Base-by-base conservation (phyloP, 1,284 basidiomycete genomes). In the Marasmius fiardii region DNA sequence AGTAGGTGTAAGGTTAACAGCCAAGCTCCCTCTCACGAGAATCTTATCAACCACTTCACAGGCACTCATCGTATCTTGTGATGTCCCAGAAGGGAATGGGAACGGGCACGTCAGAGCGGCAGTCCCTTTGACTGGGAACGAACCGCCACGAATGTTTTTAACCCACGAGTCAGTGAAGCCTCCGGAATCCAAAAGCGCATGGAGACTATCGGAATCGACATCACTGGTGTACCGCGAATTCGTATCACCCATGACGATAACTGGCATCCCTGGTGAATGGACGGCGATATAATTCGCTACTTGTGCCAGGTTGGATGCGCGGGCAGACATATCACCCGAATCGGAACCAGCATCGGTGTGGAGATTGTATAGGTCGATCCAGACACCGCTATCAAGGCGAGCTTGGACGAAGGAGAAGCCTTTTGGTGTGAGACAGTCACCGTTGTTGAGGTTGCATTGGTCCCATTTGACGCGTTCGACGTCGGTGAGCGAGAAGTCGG, bases 1-100 rank as follows among this genome's bases (percentile, higher is more conserved):
- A 0, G 62, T 64, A 12, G 65, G 58, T 1, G 57, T 55, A 34
- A 73, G 61, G 2, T 63, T 56, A 24, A 70, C 51, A 11, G 63
- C 57, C 1, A 58, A 37, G 43, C 64, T 68, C 26, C 64, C 62
- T 20, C 71, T 67, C 20, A 63, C 60, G 53, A 73, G 64, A 18
- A 71, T 65, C 63, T 73, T 74, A 58, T 74, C 73, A 18, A 74
- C 70, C n/a, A 66, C 66, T 56, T 74, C 71, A 54, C 73, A 74
- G 23, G 65, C 65, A 12, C 63, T 63, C 58, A 67, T 66, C 57
- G 63, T 55, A 5, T 58, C 57, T 51, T 68, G 66, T 0, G 65
- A 58, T 1, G 71, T 69, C 7, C 68, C 69, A 41, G 66, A 58
- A 5, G 68, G 53, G 56, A 71, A 71, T 4, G 69, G 67, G 58